Evolutionary conservation across 495 filamentous ascomycete species (phyloP), one percentile per base, ranked within the genome.

Genomic region (Neurospora sp.): DNA sequence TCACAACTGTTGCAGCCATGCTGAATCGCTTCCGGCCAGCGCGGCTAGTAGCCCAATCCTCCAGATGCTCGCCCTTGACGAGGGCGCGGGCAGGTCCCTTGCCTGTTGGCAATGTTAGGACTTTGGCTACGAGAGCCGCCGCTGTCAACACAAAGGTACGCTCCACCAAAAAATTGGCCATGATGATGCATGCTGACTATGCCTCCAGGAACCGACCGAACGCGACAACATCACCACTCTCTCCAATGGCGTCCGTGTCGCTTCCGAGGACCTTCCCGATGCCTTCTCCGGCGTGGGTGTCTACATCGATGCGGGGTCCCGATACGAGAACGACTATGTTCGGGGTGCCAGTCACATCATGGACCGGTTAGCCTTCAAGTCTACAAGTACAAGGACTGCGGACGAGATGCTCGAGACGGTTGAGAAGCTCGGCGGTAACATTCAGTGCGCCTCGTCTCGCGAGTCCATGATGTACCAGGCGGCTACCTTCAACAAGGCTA

Each of bases 381-480:
- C 94, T 8, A 98, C 96, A 1, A 86, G 86, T 41, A 83, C 82
- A 8, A 90, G 89, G 44, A 87, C 90, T 2, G 87, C 89, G 53
- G 94, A 97, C 81, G 84, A 96, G 75, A 97, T 98, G 89, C 82
- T 97, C 4, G 93, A 97, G 80, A 83, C 88, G 1, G 82, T 97
- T 2, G 95, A 98, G 79, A 89, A 88, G 3, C 85, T 99, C 7
- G 96, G 96, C 38, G 96, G 96, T 27, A 97, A 97, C 76, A 93
- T 98, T 73, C 94, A 98, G 82, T 98, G 96, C 80, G 94, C 93
- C 41, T 98, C 95, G 0, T 97, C 95, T 0, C 86, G 96, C 48
- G 96, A 99, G 80, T 93, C 94, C 27, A 88, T 99, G 78, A 98
- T 99, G 96, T 99, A 99, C 83, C 96, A 98, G 81, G 91, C 93